Base-by-base conservation (phyloP, 2,329 filamentous ascomycete species). In the Didymellaceae sp. region DNA sequence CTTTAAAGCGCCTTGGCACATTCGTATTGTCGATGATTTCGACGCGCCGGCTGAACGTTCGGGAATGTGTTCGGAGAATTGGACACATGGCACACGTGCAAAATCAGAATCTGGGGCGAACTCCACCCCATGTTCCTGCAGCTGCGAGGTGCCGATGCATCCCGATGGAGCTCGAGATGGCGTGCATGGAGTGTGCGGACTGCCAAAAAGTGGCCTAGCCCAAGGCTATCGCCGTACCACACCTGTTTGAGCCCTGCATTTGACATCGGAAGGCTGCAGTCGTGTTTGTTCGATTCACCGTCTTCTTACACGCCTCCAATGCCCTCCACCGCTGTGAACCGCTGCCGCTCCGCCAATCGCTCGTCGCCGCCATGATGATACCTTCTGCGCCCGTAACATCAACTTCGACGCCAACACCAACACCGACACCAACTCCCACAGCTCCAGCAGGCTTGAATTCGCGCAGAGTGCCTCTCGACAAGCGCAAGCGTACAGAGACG, bases 401-500 rank as follows among this genome's bases (percentile, higher is more conserved):
- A n/a, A 37, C 30, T 21, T 22, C 37, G 16, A 28, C 42, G 6
- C 24, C 43, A 6, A 34, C 42, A 21, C 37, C 49, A 22, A 49
- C 44, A 3, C 33, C 33, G 7, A 37, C 24, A 2, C 25, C 35
- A n/a, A 48, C 31, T 7, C 21, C 47, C 3, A 42, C 41, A 41
- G 32, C 31, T 5, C 14, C 38, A 13, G 31, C 45, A 20, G 39
- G 51, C 9, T 30, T 47, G 63, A 71, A 48, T 50, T 70, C 68
- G 41, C 69, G 69, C 52, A 61, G 69, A 47, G 75, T 78, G 10
- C 76, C 76, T 5, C 67, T 73, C 35, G 74, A 77, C 47, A 75
- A 76, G 59, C 69, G 76, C 33, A 76, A 78, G 55, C 68, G 76
- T 18, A 76, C 76, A 41, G 76, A 78, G 55, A 74, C 73, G 13